Conservation (phyloP, 2,329 filamentous ascomycete species). For the Fusarium avenaceum region DNA sequence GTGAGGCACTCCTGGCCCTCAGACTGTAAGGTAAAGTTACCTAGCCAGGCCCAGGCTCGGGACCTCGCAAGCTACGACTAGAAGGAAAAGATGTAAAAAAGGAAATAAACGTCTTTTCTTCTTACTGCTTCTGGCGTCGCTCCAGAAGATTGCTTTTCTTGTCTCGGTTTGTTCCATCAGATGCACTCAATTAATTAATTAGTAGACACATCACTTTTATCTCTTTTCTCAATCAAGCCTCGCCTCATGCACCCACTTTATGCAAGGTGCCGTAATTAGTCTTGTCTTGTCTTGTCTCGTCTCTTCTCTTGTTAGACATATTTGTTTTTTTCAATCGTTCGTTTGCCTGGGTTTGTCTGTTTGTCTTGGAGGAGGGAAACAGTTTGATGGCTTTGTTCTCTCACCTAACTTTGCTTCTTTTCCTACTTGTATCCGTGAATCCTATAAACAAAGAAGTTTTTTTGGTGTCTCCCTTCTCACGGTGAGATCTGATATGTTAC, state of each 20-base stretch:
- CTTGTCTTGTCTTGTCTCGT: slow-evolving; percentile 1
- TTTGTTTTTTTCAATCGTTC: background rate
- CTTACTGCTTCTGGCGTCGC: slow-evolving; percentile 32
- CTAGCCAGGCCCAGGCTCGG: no score
- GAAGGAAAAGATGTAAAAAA: background rate
- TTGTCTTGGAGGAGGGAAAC: background rate
- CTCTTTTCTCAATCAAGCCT: slow-evolving; percentile 34
- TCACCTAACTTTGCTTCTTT: slow-evolving; percentile 26
- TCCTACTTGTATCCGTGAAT: background rate
- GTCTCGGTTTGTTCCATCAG: background rate
- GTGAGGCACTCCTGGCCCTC: background rate
- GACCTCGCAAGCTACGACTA: background rate
- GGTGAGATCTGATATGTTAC: slow-evolving; percentile 29
- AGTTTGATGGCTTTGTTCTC: slow-evolving; percentile 23
- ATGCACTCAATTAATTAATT: no score
- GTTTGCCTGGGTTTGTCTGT: slow-evolving; percentile 1
- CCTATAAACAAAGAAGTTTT: background rate
- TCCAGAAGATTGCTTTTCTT: slow-evolving; percentile 43
- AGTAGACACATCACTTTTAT: slow-evolving; percentile 16
- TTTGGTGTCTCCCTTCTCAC: background rate
- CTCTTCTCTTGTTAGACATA: background rate
- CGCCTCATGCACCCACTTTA: slow-evolving; percentile 34
- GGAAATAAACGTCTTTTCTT: background rate
- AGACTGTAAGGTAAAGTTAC: no score
- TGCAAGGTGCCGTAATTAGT: slow-evolving; percentile 33